Evolutionary conservation across 2,329 filamentous ascomycete species (phyloP), one percentile per base, ranked within the genome.

Genomic region (Pestalotiopsis sp.): DNA sequence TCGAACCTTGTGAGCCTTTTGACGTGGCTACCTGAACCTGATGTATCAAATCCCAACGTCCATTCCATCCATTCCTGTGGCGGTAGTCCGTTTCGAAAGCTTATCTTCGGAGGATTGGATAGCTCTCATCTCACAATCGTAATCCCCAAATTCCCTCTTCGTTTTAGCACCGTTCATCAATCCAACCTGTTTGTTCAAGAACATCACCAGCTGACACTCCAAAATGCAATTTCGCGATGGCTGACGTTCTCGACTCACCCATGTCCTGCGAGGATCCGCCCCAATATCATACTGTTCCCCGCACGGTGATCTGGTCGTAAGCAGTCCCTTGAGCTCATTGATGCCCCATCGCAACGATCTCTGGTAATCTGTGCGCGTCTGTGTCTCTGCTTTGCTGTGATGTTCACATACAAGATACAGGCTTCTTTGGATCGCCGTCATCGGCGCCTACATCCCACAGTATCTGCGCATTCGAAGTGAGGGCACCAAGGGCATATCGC

Each of bases 281-380:
- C 61, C 68, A 65, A 61, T 69, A 69, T 41, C 61, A 66, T 27
- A 31, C 38, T 17, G 62, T 67, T 4, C 59, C 31, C 11, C 68
- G 66, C 68, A 69, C 68, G 36, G 68, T 68, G n/a, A 17, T 69
- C n/a, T 61, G 62, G 57, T 62, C 68, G 68, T 69, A 66, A 65
- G 31, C 31, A 36, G 68, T 36, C 23, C 27, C n/a, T 62, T 20
- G 12, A 6, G 20, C 41, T 23, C 23, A 39, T 36, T 36, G 31
- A n/a, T 12, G 56, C 23, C 56, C 56, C 20, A 25, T 25, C 20
- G 6, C 23, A 13, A 13, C 56, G 56, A 13, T 20, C 17, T 20
- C n/a, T 59, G 56, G 1, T 20, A 52, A n/a, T 17, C 17, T 9
- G 45, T 3, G 39, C 17, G 41, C 41, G 41, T 45, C 41, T 1